These are phyloP conservation scores for Mortierella sp. DNA, from an alignment of 371 early-diverging fungal genomes.

Conservation along the genomic window DNA sequence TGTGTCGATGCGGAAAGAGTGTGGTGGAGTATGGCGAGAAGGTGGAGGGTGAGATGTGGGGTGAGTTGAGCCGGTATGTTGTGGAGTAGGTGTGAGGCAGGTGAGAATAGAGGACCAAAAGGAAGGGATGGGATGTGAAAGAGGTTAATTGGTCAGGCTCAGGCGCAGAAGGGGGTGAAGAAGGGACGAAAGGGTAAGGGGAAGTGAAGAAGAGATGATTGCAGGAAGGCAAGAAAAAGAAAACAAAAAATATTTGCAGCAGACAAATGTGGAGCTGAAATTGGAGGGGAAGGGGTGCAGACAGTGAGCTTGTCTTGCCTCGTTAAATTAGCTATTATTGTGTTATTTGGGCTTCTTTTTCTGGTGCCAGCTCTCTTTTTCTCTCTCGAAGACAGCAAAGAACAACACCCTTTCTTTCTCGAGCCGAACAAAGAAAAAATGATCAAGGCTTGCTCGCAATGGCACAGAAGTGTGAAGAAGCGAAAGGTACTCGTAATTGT, in stretches of 20 bases:
- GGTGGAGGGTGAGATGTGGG: not conserved
- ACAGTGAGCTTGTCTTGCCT: too few species aligned
- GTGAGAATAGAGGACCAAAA: not conserved
- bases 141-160: not conserved
- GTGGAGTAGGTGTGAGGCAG: not conserved
- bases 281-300: too few species aligned
- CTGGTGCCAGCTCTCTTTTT: too few species aligned
- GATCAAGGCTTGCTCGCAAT: not conserved
- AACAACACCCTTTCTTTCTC: too few species aligned
- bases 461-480: not conserved
- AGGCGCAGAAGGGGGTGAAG: not conserved
- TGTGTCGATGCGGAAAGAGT: constrained; percentile 5
- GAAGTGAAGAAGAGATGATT: not conserved
- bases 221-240: not conserved
- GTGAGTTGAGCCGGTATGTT: not conserved
- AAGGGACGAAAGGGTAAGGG: not conserved
- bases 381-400: too few species aligned
- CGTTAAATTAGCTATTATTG: too few species aligned
- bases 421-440: too few species aligned
- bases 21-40: not conserved
- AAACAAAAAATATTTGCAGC: too few species aligned
- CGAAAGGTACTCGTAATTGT: not conserved
- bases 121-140: constrained; percentile 13
- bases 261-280: too few species aligned
- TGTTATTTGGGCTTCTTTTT: too few species aligned